Conservation (phyloP, 441 rosid species). For the Kokia cookei region DNA sequence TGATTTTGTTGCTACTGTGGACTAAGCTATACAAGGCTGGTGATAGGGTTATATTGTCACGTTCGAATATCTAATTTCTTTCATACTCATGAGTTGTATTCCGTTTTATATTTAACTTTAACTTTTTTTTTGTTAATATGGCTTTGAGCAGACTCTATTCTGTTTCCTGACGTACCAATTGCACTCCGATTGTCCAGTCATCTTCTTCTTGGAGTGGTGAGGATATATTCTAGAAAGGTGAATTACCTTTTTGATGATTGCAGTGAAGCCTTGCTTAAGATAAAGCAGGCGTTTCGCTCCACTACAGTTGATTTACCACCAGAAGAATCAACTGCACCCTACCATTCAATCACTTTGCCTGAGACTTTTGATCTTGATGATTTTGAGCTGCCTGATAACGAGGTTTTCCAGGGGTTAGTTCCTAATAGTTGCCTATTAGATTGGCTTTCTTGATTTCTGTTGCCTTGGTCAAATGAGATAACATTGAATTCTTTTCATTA, state of each 20-base stretch:
- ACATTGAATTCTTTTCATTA: background rate
- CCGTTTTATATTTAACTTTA: background rate
- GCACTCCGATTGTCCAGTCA: constrained; percentile 96
- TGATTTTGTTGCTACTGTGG: background rate
- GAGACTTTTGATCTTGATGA: constrained; percentile 99
- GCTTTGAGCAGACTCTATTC: constrained; percentile 78
- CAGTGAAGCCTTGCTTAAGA: constrained; percentile 96
- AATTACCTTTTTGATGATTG: constrained; percentile 99
- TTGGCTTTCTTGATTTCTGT: background rate
- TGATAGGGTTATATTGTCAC: background rate
- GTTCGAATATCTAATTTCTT: background rate
- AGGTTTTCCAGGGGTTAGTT: constrained; percentile 91
- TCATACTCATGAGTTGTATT: background rate
- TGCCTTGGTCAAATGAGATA: background rate
- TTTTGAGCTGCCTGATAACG: constrained; percentile 99
- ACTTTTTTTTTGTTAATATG: background rate
- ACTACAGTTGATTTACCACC: constrained; percentile 98
- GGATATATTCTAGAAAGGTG: constrained; percentile 97
- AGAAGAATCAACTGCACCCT: constrained; percentile 98
- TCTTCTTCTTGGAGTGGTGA: constrained; percentile 98
- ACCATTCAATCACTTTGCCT: constrained; percentile 96
- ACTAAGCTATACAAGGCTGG: background rate
- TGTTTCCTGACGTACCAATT: constrained; percentile 95
- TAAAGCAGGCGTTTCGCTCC: constrained; percentile 99
- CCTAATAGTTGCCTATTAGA: background rate